Conservation (phyloP, 2,329 filamentous ascomycete species). For the Aspergillus clavatus region DNA sequence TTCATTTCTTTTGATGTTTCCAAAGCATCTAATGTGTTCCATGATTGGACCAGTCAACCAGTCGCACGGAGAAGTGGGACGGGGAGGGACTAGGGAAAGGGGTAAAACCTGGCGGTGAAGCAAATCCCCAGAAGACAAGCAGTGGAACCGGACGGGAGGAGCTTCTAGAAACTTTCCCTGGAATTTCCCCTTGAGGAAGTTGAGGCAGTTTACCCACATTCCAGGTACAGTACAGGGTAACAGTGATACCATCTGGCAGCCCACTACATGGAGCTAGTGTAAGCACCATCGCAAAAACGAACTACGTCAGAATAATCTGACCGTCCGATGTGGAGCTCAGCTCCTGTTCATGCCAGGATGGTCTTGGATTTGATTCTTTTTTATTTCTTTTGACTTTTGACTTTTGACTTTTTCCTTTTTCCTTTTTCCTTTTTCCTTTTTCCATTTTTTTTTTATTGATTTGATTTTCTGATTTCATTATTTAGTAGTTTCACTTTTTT, state of each 20-base stretch:
- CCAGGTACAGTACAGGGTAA: neutral
- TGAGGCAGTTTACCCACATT: slow-evolving; percentile 6
- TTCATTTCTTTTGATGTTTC: too few species aligned
- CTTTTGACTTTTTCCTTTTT: slow-evolving; percentile 11
- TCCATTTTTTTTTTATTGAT: slow-evolving; percentile 8
- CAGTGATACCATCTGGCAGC: slow-evolving; percentile 3
- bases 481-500: slow-evolving; percentile 13
- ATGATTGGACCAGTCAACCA: neutral
- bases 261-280: neutral
- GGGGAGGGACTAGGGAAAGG: neutral
- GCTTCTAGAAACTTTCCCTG: slow-evolving; percentile 25
- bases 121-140: neutral
- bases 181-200: slow-evolving; percentile 20
- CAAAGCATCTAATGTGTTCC: too few species aligned
- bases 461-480: slow-evolving; percentile 10
- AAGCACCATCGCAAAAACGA: slow-evolving; percentile 13
- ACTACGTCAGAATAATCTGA: slow-evolving; percentile 16
- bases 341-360: slow-evolving; percentile 18
- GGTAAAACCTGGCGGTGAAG: neutral
- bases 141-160: slow-evolving; percentile 1
- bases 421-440: slow-evolving; percentile 3
- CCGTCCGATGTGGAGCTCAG: slow-evolving; percentile 16
- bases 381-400: neutral
- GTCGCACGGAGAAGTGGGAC: neutral
- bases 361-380: slow-evolving; percentile 17